Evolutionary conservation across 805 yeast species (phyloP), one percentile per base, ranked within the genome.

Genomic region (Kuraishia cidri): DNA sequence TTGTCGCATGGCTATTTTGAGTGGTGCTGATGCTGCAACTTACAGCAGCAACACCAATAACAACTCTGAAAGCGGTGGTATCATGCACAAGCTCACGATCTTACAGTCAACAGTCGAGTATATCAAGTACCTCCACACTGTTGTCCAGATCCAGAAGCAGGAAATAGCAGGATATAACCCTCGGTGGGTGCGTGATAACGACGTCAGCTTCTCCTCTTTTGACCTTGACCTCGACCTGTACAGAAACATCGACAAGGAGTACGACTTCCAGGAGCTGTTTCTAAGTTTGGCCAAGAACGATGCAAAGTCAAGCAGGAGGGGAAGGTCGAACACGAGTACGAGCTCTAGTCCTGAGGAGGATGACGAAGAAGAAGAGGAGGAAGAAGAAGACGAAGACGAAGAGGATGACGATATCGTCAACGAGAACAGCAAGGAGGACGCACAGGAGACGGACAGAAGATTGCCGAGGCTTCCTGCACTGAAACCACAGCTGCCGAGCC

Each of bases 21-120:
- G 14, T 9, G 30, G 30, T 11, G n/a, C 23, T 15, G 24, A 12
- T 13, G 28, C 37, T 12, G 37, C 32, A 11, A 14, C 13, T 12
- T 14, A 20, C 17, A 33, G 26, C 18, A 10, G 21, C 21, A 24
- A 16, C 34, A 15, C 5, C 30, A 25, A n/a, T 7, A 15, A 24
- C n/a, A 18, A 20, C 12, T 25, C 25, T 10, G 59, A 53, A 26
- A 48, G 44, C 31, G 48, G 52, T 26, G 51, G 43, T 32, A 43
- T 46, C 41, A 79, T 84, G 76, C 85, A 83, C 57, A 84, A 84
- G 55, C 66, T 84, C 39, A 83, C 87, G 3, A 80, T 84, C 19
- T 58, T 84, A 26, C 87, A 83, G 51, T 77, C 84, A n/a, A 75
- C 90, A 0, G 94, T 84, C 16, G 88, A 81, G 47, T 83, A 84